phyloP scores from a whole-genome alignment of 352 stramenopile genomes.

The Phytophthora chlamydospora region DNA sequence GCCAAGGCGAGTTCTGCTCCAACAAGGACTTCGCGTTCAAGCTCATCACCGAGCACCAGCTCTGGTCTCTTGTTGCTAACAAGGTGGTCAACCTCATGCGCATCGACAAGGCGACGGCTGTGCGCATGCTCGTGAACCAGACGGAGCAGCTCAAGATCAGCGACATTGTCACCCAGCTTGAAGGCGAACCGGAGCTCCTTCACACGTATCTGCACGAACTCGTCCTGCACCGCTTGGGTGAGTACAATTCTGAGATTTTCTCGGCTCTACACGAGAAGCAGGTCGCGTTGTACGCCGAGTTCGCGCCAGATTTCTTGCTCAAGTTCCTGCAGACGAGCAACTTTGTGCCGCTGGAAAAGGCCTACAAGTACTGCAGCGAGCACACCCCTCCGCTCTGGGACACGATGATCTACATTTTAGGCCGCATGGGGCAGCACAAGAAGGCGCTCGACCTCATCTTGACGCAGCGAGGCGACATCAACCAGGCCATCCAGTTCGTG shows the following conservation, averaged over 20 bases:
- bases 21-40: slow-evolving; percentile 89
- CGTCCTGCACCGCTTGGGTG: slow-evolving; percentile 64
- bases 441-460: slow-evolving; percentile 83
- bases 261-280: slow-evolving; percentile 74
- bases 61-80: slow-evolving; percentile 80
- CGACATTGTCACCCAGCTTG: slow-evolving; percentile 80
- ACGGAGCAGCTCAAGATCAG: slow-evolving; percentile 81
- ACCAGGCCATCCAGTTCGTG: slow-evolving; percentile 86
- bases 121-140: slow-evolving; percentile 84
- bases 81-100: slow-evolving; percentile 83
- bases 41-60: slow-evolving; percentile 82
- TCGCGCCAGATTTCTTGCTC: slow-evolving; percentile 62
- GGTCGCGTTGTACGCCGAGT: slow-evolving; percentile 78
- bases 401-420: slow-evolving; percentile 89
- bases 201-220: slow-evolving; percentile 83
- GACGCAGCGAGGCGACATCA: slow-evolving; percentile 81
- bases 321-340: slow-evolving; percentile 84
- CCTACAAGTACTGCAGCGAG: slow-evolving; percentile 81
- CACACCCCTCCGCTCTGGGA: slow-evolving; percentile 78
- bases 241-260: slow-evolving; percentile 86
- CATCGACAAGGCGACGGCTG: slow-evolving; percentile 70
- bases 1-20: slow-evolving; percentile 81
- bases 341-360: slow-evolving; percentile 86
- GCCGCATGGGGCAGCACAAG: slow-evolving; percentile 88
- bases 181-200: slow-evolving; percentile 60